Evolutionary conservation across 805 yeast species (phyloP), one percentile per base, ranked within the genome.

Genomic region (Myxozyma udenii): DNA sequence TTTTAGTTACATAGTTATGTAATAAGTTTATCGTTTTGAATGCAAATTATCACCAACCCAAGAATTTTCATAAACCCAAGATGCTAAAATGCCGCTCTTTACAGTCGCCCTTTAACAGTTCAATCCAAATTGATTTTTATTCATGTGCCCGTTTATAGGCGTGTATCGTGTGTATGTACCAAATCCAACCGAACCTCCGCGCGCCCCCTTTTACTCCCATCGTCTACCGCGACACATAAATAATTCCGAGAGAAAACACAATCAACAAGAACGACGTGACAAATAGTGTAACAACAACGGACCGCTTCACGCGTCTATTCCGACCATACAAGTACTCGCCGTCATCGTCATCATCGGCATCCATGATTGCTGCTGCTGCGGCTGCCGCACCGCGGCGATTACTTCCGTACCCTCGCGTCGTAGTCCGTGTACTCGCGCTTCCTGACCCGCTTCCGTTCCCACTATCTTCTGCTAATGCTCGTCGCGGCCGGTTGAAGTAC

Each of bases 231-330:
- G 53, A 46, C 16, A 54, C 58, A 44, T 51, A 54, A 11, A 54
- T 25, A 25, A 54, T 55, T n/a, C 58, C 58, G 16, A 54, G 28
- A 12, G 55, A 54, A 41, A 54, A 54, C 33, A 53, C 58, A 25
- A 54, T 23, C 12, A 54, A 12, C 33, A 54, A 38, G n/a, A 53
- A 55, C 32, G 47, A n/a, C 24, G 45, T 22, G 18, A 54, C 48
- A n/a, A 48, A 25, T 35, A 43, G 44, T 7, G 50, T 28, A 23
- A 47, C 35, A 41, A 47, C 14, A 11, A 51, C 30, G 14, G 47
- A 35, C 22, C 56, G 56, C 22, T 52, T 37, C 30, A 51, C 19
- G 16, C 49, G 35, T 7, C 38, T 23, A 7, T 26, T 24, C 39
- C 24, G 44, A 14, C 16, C 19, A 11, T 12, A n/a, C 30, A 26